Conservation (phyloP, 805 yeast species). For the Sugiyamaella boreocaroliniensis region DNA sequence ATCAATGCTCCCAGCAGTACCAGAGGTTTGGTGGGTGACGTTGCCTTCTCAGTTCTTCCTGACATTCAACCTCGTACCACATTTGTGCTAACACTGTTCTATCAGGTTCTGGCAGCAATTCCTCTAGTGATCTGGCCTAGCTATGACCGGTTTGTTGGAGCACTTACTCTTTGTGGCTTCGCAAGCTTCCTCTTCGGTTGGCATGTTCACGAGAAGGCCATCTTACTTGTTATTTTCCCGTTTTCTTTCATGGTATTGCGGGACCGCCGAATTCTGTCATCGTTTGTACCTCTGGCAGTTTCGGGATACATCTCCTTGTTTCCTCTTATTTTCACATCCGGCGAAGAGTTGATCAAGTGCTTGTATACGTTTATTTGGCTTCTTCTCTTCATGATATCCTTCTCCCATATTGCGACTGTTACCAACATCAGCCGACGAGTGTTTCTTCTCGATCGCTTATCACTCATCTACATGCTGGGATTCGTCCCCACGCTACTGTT, state of each 20-base stretch:
- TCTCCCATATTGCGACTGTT: conserved; percentile 44
- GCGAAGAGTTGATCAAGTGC: conserved; percentile 72
- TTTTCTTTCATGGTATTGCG: conserved; percentile 66
- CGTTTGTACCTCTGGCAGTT: conserved; percentile 64
- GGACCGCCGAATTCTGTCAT: conserved; percentile 63
- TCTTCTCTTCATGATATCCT: conserved; percentile 63
- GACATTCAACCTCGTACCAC: conserved; percentile 72
- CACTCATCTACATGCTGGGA: conserved; percentile 59
- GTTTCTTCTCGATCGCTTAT: conserved; percentile 66
- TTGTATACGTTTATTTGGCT: conserved; percentile 81
- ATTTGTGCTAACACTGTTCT: conserved; percentile 72
- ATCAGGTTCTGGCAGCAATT: conserved; percentile 69
- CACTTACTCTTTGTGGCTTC: conserved; percentile 82
- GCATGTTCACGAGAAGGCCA: conserved; percentile 98
- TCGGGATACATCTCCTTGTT: conserved; percentile 84
- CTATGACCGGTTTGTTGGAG: conserved; percentile 71
- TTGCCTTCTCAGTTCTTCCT: conserved; percentile 73
- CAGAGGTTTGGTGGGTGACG: conserved; percentile 88
- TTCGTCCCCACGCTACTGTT: conserved; percentile 57
- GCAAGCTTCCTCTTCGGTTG: conserved; percentile 92
- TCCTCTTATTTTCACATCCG: conserved; percentile 75
- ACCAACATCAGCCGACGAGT: conserved; percentile 22
- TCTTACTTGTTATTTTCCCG: conserved; percentile 84
- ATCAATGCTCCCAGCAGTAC: conserved; percentile 45
- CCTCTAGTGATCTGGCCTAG: conserved; percentile 61